Evolutionary conservation across 495 filamentous ascomycete species (phyloP).

Genomic region (Delitschia confertaspora): DNA sequence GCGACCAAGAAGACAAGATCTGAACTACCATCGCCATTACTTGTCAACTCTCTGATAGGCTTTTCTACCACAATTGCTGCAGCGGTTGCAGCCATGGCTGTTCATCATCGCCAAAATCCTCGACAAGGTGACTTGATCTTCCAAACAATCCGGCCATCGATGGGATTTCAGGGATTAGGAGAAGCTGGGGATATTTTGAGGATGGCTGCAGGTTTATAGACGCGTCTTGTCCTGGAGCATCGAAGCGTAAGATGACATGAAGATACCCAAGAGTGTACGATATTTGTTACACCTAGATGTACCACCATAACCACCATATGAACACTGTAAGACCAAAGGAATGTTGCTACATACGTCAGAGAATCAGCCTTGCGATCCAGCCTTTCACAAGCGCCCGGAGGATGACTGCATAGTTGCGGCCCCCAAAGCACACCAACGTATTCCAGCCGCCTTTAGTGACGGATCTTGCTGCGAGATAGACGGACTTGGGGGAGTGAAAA

Average conservation of each 20-base stretch:
- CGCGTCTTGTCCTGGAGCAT: not conserved
- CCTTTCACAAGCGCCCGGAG: no score
- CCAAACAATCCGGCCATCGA: conserved; percentile 8
- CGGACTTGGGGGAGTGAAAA: no score
- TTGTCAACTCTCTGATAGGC: conserved; percentile 9
- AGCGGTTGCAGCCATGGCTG: conserved; percentile 11
- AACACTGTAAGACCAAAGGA: no score
- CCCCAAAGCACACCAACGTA: no score
- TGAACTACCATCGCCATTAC: conserved; percentile 14
- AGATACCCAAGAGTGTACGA: not conserved
- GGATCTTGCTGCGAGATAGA: no score
- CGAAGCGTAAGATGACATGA: not conserved
- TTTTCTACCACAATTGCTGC: conserved; percentile 7
- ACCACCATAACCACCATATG: no score
- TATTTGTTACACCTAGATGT: no score
- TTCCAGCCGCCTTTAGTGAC: no score
- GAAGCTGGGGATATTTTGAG: conserved; percentile 14
- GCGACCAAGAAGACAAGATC: no score
- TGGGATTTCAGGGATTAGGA: conserved; percentile 6
- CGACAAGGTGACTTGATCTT: conserved; percentile 22
- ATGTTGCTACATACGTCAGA: no score
- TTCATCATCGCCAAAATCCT: conserved; percentile 12
- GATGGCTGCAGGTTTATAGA: not conserved
- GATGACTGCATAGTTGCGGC: no score
- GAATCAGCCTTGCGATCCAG: no score